These are phyloP conservation scores for Amniculicola lignicola DNA, from an alignment of 495 filamentous ascomycete species.

Conservation along the genomic window DNA sequence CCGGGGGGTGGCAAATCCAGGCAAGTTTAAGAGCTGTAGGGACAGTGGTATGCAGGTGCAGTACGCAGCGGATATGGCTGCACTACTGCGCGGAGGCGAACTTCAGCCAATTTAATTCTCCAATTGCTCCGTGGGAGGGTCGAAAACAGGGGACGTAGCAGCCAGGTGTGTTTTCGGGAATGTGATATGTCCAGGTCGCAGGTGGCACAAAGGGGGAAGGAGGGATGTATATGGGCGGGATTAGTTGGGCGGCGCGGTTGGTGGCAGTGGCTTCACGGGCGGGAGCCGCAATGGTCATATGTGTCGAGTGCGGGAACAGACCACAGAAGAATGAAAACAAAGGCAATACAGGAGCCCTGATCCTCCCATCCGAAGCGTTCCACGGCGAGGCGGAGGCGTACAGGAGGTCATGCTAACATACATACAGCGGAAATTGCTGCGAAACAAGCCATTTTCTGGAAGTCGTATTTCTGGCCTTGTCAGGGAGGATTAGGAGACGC, in stretches of 20 bases:
- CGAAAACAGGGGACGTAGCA: neutral
- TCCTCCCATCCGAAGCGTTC: neutral
- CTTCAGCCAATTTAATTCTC: slow-evolving; percentile 25
- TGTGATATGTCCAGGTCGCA: slow-evolving; percentile 14
- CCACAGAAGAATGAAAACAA: neutral
- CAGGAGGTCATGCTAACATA: neutral
- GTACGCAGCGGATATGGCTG: slow-evolving; percentile 15
- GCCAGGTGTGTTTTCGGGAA: slow-evolving; percentile 11
- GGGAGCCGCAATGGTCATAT: slow-evolving; percentile 11
- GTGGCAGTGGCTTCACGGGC: slow-evolving; percentile 16
- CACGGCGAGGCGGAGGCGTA: slow-evolving; percentile 11
- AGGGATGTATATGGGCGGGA: slow-evolving; percentile 16
- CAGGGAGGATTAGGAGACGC: slow-evolving; percentile 1
- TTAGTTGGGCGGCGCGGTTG: slow-evolving; percentile 4
- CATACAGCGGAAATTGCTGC: slow-evolving; percentile 18
- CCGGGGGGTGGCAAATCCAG: slow-evolving; percentile 3
- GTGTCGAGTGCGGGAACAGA: slow-evolving; percentile 1
- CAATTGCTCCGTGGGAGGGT: neutral
- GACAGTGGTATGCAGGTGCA: slow-evolving; percentile 21
- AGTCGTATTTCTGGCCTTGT: slow-evolving; percentile 4
- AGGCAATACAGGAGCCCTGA: neutral
- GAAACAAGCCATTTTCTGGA: slow-evolving; percentile 16
- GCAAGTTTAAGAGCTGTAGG: slow-evolving; percentile 14
- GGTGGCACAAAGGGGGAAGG: neutral
- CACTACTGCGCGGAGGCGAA: slow-evolving; percentile 23